These are phyloP conservation scores for Kazachstania taianensis DNA, from an alignment of 805 yeast species.

Conservation along the genomic window DNA sequence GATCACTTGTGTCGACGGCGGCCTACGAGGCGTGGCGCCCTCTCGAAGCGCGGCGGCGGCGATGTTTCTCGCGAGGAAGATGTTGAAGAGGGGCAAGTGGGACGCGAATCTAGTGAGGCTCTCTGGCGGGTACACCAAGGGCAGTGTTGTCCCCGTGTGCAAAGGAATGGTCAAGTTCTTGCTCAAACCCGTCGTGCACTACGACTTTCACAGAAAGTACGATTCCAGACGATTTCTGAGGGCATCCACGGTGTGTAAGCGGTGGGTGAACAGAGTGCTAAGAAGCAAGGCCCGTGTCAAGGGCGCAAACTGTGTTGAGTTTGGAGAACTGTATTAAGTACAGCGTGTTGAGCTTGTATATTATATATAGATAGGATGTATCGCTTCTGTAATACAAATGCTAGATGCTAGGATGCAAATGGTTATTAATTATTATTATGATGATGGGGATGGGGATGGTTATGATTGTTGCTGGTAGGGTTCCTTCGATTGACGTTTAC, in stretches of 20 bases:
- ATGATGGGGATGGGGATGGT: neutral
- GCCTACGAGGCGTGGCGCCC: conserved; percentile 65
- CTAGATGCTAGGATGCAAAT: neutral
- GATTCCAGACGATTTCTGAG: conserved; percentile 77
- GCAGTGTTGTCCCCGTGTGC: conserved; percentile 57
- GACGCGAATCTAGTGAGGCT: conserved; percentile 76
- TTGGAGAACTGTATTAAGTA: too few species aligned
- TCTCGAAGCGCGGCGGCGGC: conserved; percentile 80
- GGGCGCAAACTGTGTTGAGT: too few species aligned
- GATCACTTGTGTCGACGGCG: conserved; percentile 64
- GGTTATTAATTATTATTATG: neutral
- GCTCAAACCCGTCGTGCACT: conserved; percentile 70
- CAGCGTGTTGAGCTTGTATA: too few species aligned
- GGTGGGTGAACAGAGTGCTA: conserved; percentile 45
- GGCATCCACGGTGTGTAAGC: conserved; percentile 64
- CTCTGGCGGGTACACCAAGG: conserved; percentile 78
- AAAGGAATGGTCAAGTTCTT: conserved; percentile 63
- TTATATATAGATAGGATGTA: too few species aligned
- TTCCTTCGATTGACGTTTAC: conserved; percentile 7
- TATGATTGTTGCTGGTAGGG: too few species aligned
- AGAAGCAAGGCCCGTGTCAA: neutral
- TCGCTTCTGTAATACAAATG: too few species aligned
- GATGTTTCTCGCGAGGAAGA: conserved; percentile 71
- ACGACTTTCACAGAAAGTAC: conserved; percentile 83
- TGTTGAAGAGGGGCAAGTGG: conserved; percentile 66